These are phyloP conservation scores for Tuber brumale DNA, from an alignment of 495 filamentous ascomycete genomes.

Conservation along the genomic window DNA sequence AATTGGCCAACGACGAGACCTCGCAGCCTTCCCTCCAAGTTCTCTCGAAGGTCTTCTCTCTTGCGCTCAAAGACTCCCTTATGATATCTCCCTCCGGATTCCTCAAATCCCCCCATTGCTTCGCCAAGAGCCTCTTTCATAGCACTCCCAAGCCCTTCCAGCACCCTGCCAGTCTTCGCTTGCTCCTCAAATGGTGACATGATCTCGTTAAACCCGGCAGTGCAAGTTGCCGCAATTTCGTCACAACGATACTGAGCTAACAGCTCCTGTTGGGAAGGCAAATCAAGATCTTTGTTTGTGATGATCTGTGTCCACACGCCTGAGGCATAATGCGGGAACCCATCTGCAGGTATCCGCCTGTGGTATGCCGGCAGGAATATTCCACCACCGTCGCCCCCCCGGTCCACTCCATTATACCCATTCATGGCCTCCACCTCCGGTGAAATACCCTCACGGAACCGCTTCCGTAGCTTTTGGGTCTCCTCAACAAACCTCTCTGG, in stretches of 20 bases:
- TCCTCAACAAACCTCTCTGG: slow-evolving; percentile 84
- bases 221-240: slow-evolving; percentile 63
- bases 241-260: slow-evolving; percentile 96
- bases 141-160: slow-evolving; percentile 67
- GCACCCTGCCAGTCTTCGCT: slow-evolving; percentile 63
- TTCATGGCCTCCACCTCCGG: slow-evolving; percentile 53
- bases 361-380: slow-evolving; percentile 93
- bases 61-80: slow-evolving; percentile 88
- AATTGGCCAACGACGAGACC: slow-evolving; percentile 81
- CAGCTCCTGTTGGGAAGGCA: slow-evolving; percentile 94
- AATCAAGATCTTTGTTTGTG: slow-evolving; percentile 93
- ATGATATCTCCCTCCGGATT: slow-evolving; percentile 86
- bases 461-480: slow-evolving; percentile 66
- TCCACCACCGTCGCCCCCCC: slow-evolving; percentile 49
- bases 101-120: slow-evolving; percentile 75
- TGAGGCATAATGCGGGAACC: slow-evolving; percentile 84
- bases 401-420: slow-evolving; percentile 59
- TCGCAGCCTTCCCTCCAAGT: slow-evolving; percentile 80
- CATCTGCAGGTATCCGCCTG: slow-evolving; percentile 89
- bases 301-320: slow-evolving; percentile 98
- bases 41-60: slow-evolving; percentile 71
- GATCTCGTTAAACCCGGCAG: slow-evolving; percentile 61
- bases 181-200: slow-evolving; percentile 84
- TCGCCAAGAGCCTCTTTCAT: slow-evolving; percentile 68
- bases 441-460: slow-evolving; percentile 72